Evolutionary conservation across 139 green algal genomes (phyloP), one percentile per base, ranked within the genome.

Genomic region (Haematococcus lacustris): DNA sequence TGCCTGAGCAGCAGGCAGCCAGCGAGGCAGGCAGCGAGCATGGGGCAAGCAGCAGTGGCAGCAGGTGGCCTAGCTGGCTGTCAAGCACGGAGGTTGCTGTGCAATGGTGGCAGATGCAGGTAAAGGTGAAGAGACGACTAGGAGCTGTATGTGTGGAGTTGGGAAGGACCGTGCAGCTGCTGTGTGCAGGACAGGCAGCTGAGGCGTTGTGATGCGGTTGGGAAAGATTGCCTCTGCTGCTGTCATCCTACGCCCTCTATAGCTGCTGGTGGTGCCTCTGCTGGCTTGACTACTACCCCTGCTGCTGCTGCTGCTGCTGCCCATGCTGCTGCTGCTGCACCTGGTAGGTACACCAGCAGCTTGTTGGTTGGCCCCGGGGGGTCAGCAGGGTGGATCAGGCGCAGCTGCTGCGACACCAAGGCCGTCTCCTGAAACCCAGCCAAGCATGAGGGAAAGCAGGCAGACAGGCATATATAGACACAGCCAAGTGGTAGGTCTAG

Each of bases 341-440:
- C 82, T 75, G 83, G 80, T 23, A 86, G 65, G 47, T 83, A 88
- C 4, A 88, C 65, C 30, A 88, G 76, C 38, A 85, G 71, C 51
- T 81, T 77, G 1, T 73, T 33, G 25, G 74, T 57, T 0, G 71
- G 50, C 34, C 68, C 66, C n/a, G 75, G 63, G n/a, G 70, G 26
- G 30, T 71, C 68, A 9, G 59, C 60, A 30, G 80, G 76, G 3
- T 79, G 64, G 9, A 80, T 61, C 57, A 86, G 68, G 23, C 63
- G 57, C 21, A 85, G 43, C 73, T 78, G 76, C 51, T 57, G 2
- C n/a, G 34, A 70, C 5, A 26, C 35, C 32, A 38, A 47, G 32
- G 64, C 23, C 1, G 34, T 53, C 28, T 25, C 35, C 34, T n/a
- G 40, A 35, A 33, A 50, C 64, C 6, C 64, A 70, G 28, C 38